Percentiles rank a stretch among this genome's conserved stretches.
These are phyloP conservation scores for Psilocybe azurescens DNA, from an alignment of 768 basidiomycete genomes.

Conservation along the genomic window DNA sequence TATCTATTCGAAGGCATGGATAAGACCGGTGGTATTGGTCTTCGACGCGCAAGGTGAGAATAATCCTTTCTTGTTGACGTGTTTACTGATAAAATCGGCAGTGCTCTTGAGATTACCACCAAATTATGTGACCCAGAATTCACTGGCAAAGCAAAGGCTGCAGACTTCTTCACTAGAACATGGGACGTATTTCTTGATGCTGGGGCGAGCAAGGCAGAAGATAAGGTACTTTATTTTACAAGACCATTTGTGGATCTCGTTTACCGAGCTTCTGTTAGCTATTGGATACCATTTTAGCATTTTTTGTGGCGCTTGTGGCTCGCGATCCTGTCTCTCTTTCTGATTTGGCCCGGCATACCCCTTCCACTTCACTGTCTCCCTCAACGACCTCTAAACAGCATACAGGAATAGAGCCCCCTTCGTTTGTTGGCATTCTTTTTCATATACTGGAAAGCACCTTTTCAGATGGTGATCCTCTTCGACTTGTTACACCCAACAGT, in stretches of 20 bases:
- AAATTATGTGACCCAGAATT: constrained; percentile 80
- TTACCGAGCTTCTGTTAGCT: constrained; percentile 43
- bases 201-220: constrained; percentile 65
- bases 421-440: constrained; percentile 49
- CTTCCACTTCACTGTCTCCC: constrained; percentile 14
- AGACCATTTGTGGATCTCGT: not conserved
- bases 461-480: constrained; percentile 53
- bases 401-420: constrained; percentile 10
- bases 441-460: constrained; percentile 38
- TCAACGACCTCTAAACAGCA: constrained; percentile 12
- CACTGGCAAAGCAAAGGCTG: constrained; percentile 76
- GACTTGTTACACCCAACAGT: constrained; percentile 36
- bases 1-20: constrained; percentile 86
- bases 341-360: constrained; percentile 53
- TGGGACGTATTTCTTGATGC: constrained; percentile 70
- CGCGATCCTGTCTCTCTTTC: constrained; percentile 58
- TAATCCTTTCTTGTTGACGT: not conserved
- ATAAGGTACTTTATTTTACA: constrained; percentile 36
- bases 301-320: constrained; percentile 68
- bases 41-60: constrained; percentile 71
- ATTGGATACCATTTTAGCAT: constrained; percentile 63
- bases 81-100: constrained; percentile 29
- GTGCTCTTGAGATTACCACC: constrained; percentile 76
- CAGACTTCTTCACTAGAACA: constrained; percentile 71
- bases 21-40: constrained; percentile 49